Base-by-base conservation (phyloP, 179 eudicot genomes). In the Silene coronaria region DNA sequence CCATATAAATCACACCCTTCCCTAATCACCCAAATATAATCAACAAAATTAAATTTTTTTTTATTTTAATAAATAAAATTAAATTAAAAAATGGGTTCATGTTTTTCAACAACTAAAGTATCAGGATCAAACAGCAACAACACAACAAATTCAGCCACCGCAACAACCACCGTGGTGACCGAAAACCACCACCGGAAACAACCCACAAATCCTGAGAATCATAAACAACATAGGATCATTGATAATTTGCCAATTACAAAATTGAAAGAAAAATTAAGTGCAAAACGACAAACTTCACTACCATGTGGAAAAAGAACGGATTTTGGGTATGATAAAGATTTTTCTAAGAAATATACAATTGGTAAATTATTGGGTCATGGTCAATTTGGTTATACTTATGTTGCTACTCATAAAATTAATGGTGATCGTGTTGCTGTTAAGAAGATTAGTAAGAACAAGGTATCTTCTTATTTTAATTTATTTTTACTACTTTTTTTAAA, bases 281-380 rank as follows among this genome's bases (percentile, higher is more conserved):
- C 83, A 24, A 89, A 76, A 42, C 70, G 87, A 38, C 84, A 83
- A 14, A 85, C 86, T 45, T 71, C 82, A 10, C 78, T 91, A 13
- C 83, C 97, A 0, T 87, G 91, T 76, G 99, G 99, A 10, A 92
- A 91, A 74, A 85, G 88, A 63, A 92, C 99, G 21, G 91, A 92
- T 91, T 95, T 95, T 79, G 97, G 97, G 79, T 95, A 95, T 67
- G 85, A 78, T 23, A 95, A 89, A 61, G 91, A 92, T 67, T 95
- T 95, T 80, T 88, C 87, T 65, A 64, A 69, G 70, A 79, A 81
- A 22, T 95, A 90, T 78, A 57, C 86, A 7, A 88, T 88, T 79
- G 99, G 99, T 77, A 95, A 89, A 80, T 84, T 95, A 82, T 85
- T 95, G 85, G 99, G 99, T 4, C 99, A 92, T 84, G 97, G 99